Base-by-base conservation (phyloP, 129 eudicot genomes). In the Flaveria brownii region DNA sequence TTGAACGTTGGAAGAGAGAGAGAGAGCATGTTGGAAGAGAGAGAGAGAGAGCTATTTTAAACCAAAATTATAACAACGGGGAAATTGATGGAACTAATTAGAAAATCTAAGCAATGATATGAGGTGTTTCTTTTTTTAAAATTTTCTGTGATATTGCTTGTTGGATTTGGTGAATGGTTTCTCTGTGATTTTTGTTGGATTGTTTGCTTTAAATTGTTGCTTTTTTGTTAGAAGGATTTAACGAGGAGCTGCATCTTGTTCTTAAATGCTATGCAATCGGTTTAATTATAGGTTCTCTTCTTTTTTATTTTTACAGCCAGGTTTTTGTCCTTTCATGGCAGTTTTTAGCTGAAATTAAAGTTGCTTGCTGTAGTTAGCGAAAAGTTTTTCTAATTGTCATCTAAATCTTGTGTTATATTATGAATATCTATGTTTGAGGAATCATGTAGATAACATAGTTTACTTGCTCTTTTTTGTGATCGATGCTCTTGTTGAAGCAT, bases 221-320 rank as follows among this genome's bases (percentile, higher is more conserved):
- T 4, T 63, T 64, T 30, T 23, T 11, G n/a, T 20, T 59, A 59
- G 11, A 25, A 25, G 16, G 67, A 13, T 60, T 4, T 64, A 33
- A 36, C n/a, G 12, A 15, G 46, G 14, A 33, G 41, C 41, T 30
- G 15, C 68, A 23, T 9, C 1, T 22, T 59, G 28, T 26, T 59
- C 36, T 26, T 62, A 46, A 13, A 28, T 62, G 71, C 62, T 43
- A 61, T 28, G 71, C 59, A 7, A 62, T 62, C 28, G 15, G 20
- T 61, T 15, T 75, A 45, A n/a, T 61, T 4, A 9, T 45, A 62
- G 12, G 47, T n/a, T 75, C 14, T 75, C 61, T 47, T 75, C 50
- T 62, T 75, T 57, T n/a, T n/a, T 64, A 45, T 74, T 42, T 61
- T 60, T 11, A 20, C 20, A 73, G 12, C 10, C 57, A 42, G 51